Evolutionary conservation across 1,139 yeast species (phyloP).

Genomic region (Debaryomyces udenii): DNA sequence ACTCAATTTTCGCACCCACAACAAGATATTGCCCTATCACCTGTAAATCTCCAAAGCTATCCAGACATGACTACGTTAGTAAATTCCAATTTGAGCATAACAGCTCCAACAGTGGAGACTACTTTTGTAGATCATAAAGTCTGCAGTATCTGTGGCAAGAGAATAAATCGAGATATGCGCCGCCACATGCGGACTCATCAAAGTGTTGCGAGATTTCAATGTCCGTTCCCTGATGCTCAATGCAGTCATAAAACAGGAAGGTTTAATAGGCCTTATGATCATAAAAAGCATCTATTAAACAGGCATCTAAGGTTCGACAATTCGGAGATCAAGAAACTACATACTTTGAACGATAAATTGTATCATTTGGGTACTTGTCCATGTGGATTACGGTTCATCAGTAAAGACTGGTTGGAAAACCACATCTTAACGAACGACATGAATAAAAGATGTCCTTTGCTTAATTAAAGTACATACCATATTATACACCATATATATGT

Average conservation of each 20-base stretch:
- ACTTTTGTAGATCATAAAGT: slow-evolving; percentile 33
- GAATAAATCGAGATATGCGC: slow-evolving; percentile 63
- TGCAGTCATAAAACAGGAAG: slow-evolving; percentile 66
- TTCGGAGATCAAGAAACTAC: slow-evolving; percentile 48
- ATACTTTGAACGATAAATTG: slow-evolving; percentile 58
- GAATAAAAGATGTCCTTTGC: slow-evolving; percentile 32
- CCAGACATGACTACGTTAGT: slow-evolving; percentile 48
- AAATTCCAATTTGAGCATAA: slow-evolving; percentile 37
- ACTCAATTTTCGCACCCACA: not conserved
- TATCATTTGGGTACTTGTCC: slow-evolving; percentile 56
- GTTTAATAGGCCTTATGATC: slow-evolving; percentile 72
- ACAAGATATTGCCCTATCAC: not conserved
- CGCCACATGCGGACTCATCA: slow-evolving; percentile 70
- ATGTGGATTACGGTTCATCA: slow-evolving; percentile 56
- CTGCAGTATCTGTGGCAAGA: slow-evolving; percentile 60
- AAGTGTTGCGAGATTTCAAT: slow-evolving; percentile 56
- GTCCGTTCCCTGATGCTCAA: slow-evolving; percentile 57
- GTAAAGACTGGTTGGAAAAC: slow-evolving; percentile 58
- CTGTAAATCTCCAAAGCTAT: slow-evolving; percentile 24
- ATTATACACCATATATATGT: not conserved
- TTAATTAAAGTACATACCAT: slow-evolving; percentile 15
- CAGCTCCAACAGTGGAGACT: slow-evolving; percentile 41
- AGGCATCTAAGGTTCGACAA: slow-evolving; percentile 62
- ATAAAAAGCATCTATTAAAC: slow-evolving; percentile 66
- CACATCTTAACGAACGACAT: slow-evolving; percentile 49